These are phyloP conservation scores for Jatropha multifida DNA, from an alignment of 441 rosid species.

Conservation along the genomic window DNA sequence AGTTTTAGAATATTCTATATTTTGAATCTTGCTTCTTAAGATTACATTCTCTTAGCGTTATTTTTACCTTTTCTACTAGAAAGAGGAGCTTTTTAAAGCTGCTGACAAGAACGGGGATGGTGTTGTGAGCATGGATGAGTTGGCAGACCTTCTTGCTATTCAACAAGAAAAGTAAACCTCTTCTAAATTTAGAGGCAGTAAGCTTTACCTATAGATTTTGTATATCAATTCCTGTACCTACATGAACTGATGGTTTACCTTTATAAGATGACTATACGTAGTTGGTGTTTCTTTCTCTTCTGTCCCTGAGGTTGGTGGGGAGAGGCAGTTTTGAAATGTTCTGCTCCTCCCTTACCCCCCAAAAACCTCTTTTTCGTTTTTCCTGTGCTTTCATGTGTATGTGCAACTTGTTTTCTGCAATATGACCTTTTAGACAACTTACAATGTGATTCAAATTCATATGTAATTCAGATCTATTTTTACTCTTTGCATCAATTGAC, in stretches of 20 bases:
- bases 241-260: background rate
- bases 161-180: slow-evolving; percentile 83
- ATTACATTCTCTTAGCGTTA: slow-evolving; percentile 23
- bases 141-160: slow-evolving; percentile 79
- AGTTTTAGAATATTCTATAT: background rate
- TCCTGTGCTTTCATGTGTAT: background rate
- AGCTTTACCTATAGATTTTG: slow-evolving; percentile 22
- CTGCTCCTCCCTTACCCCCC: background rate
- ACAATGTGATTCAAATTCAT: background rate
- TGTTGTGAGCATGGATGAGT: slow-evolving; percentile 85
- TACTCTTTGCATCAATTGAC: background rate
- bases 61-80: slow-evolving; percentile 52
- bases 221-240: background rate
- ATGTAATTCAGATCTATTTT: background rate
- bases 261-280: background rate
- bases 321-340: background rate
- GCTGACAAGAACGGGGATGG: slow-evolving; percentile 87
- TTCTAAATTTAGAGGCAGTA: slow-evolving; percentile 18
- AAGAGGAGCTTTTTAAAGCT: slow-evolving; percentile 81
- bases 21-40: background rate
- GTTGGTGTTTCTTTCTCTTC: background rate
- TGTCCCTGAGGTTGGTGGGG: background rate
- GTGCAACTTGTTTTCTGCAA: background rate
- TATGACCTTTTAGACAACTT: background rate
- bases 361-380: too few species aligned